Evolutionary conservation across 2,329 filamentous ascomycete genomes (phyloP).

Genomic region (Colletotrichum sublineola): DNA sequence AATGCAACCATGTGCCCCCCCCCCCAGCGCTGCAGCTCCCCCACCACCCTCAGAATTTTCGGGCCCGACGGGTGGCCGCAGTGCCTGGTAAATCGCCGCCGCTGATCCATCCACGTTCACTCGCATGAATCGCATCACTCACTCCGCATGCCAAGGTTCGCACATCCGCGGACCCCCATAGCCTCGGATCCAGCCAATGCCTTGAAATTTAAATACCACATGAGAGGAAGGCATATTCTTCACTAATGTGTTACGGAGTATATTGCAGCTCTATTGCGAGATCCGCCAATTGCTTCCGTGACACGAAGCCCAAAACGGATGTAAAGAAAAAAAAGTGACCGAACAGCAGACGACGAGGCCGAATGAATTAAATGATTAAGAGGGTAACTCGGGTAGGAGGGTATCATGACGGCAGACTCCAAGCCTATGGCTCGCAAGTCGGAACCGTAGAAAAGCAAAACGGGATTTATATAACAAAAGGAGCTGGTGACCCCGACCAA

Average conservation of each 20-base stretch:
- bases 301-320: background rate
- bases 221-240: background rate
- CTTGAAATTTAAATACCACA: background rate
- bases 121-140: constrained; percentile 17
- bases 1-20: constrained; percentile 1
- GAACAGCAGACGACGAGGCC: background rate
- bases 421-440: constrained; percentile 18
- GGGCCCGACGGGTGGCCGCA: constrained; percentile 24
- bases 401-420: constrained; percentile 36
- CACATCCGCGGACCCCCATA: constrained; percentile 13
- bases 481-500: background rate
- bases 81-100: constrained; percentile 35
- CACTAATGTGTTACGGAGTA: no score
- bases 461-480: constrained; percentile 10
- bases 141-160: constrained; percentile 27
- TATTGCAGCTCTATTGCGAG: background rate
- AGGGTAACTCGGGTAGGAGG: constrained; percentile 35
- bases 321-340: constrained; percentile 19
- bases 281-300: constrained; percentile 12
- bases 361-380: background rate
- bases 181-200: background rate
- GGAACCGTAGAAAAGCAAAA: constrained; percentile 11
- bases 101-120: constrained; percentile 33
- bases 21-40: constrained; percentile 4
- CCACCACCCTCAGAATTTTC: constrained; percentile 32